Conservation (phyloP, 2,329 filamentous ascomycete species). For the Diaporthe velutina region DNA sequence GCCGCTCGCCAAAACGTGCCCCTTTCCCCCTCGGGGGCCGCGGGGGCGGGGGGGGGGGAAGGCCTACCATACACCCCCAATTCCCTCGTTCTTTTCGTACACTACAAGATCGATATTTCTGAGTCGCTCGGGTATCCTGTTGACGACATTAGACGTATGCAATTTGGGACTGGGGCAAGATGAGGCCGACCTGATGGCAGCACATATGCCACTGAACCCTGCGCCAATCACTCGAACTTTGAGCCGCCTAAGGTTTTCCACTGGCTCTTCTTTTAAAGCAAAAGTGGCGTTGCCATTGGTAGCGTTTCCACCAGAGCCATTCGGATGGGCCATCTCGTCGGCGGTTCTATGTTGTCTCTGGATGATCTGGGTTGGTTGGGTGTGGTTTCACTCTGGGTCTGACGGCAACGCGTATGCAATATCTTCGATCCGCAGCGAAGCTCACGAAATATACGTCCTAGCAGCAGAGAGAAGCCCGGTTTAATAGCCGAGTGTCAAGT, state of each 20-base stretch:
- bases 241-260: constrained; percentile 51
- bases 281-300: constrained; percentile 34
- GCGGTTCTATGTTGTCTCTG: background rate
- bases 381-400: background rate
- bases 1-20: background rate
- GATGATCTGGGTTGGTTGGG: background rate
- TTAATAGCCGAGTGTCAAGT: background rate
- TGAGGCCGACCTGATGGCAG: constrained; percentile 47
- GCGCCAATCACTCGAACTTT: constrained; percentile 47
- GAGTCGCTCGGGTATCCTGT: constrained; percentile 50
- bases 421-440: too few relatives aligned
- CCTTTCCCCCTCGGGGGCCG: too few relatives aligned
- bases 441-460: too few relatives aligned
- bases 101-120: constrained; percentile 51
- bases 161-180: background rate
- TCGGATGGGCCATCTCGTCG: background rate
- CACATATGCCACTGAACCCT: constrained; percentile 37
- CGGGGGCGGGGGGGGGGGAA: too few relatives aligned
- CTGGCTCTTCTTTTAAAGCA: constrained; percentile 46
- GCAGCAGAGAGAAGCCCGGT: background rate
- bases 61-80: constrained; percentile 52
- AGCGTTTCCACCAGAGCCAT: background rate
- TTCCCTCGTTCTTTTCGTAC: constrained; percentile 51
- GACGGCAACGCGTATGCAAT: background rate
- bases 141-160: background rate